Evolutionary conservation across 2,329 filamentous ascomycete genomes (phyloP), one percentile per base, ranked within the genome.

Genomic region (Tothia fuscella): DNA sequence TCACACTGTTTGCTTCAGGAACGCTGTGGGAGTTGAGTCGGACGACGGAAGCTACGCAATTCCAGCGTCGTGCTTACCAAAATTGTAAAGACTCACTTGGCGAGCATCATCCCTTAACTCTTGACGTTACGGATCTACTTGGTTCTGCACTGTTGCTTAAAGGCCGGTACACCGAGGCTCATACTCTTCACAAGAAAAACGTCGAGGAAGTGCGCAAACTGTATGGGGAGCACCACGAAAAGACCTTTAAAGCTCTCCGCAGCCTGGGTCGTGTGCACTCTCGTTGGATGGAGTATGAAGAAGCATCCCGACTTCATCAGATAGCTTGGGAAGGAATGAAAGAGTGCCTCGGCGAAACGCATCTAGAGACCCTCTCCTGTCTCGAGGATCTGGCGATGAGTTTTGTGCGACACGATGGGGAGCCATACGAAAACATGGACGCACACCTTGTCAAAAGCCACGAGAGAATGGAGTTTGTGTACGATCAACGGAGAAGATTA

Each of bases 121-220:
- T 58, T 6, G 49, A 46, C 22, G 45, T 52, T 2, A 56, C 50
- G 45, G 48, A 51, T 28, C 46, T 19, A 3, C 42, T 57, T 12
- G 56, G 50, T 3, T 26, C 34, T 7, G 49, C 42, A 12, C 34
- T 33, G 6, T 46, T 36, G 7, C 40, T 41, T 13, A 51, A 53
- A 43, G 52, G 55, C 9, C 46, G 51, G 19, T 48, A 47, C 16
- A 48, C 20, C n/a, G 52, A 55, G 31, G 40, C 52, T 1, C 25
- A 32, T 43, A 30, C 38, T 54, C 13, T 13, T 7, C 52, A 49
- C 22, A 33, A 50, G 39, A 25, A 43, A 30, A 49, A 51, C 6
- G 34, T 55, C 19, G 43, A 43, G 14, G 48, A 47, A 16, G 43
- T 53, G 44, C 46, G n/a, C 4, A 36, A 45, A 29, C 26, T 45